Base-by-base conservation (phyloP, 805 yeast species). In the Suhomyces prunicola region DNA sequence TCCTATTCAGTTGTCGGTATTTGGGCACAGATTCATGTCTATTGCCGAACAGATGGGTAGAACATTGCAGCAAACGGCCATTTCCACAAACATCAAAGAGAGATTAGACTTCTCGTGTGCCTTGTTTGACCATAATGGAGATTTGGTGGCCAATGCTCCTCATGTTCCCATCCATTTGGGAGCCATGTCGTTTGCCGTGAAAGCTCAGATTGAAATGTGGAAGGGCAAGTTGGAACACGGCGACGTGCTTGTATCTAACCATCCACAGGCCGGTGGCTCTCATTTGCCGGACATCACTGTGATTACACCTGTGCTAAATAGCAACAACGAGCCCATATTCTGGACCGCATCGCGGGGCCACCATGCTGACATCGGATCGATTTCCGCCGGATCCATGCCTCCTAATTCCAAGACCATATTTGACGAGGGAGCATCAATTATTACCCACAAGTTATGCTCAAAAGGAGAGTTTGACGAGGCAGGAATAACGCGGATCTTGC, bases 261-360 rank as follows among this genome's bases (percentile, higher is more conserved):
- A 74, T 57, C 79, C 79, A 2, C 60, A 53, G 50, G 78, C 79
- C 6, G 74, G 80, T 44, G 76, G 81, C 22, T 61, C 76, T 40
- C 74, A 77, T 67, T 63, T 77, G 59, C 71, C 78, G 6, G 74
- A 73, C 71, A 90, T 92, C 57, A 92, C 97, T 0, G 96, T 92
- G 10, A 85, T 93, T 45, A 88, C 97, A 0, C 98, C 98, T 0
- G 91, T 92, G 1, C 87, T 90, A 64, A 76, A 76, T 27, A 54
- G 60, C 19, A 55, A 62, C 24, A 76, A 72, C 22, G 80, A 75
- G 6, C 78, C 90, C 35, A 81, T 90, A 26, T 92, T 92, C 67
- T 92, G 90, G 77, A 91, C 90, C 12, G 98, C 97, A 0, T 86
- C 96, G 0, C 78, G 98, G 58, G 97, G 97, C 2, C 98, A 92